A percentile compares a stretch with the other conserved stretches of the same genome.
Evolutionary conservation across 805 yeast species (phyloP).

Genomic region (Wickerhamiella qilinensis): DNA sequence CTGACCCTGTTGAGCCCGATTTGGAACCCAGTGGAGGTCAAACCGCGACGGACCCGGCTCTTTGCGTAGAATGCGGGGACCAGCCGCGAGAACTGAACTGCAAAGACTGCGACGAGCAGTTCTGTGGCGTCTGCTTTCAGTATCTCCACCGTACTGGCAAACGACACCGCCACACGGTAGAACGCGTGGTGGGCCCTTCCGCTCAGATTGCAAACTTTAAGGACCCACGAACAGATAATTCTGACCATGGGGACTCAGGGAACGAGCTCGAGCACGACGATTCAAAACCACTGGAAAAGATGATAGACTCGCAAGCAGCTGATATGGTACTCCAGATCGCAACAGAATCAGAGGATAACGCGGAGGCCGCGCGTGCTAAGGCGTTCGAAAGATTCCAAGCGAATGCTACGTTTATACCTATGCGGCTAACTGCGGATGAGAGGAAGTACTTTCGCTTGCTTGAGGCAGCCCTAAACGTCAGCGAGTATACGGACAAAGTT

Average conservation of each 20-base stretch:
- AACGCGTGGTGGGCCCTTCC: slow-evolving; percentile 2
- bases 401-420: slow-evolving; percentile 40
- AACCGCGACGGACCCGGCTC: slow-evolving; percentile 9
- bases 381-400: slow-evolving; percentile 19
- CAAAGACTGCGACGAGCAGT: slow-evolving; percentile 44
- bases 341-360: slow-evolving; percentile 6
- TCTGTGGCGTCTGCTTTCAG: slow-evolving; percentile 54
- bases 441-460: slow-evolving; percentile 48
- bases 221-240: too few species aligned
- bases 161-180: slow-evolving; percentile 16
- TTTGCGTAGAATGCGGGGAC: slow-evolving; percentile 59
- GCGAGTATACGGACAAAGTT: slow-evolving; percentile 66
- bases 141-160: slow-evolving; percentile 54
- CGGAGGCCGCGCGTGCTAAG: slow-evolving; percentile 2
- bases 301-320: background rate
- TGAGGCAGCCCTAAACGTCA: slow-evolving; percentile 64
- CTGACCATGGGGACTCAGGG: slow-evolving; percentile 8
- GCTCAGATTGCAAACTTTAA: too few species aligned
- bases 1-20: too few species aligned
- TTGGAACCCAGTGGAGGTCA: background rate
- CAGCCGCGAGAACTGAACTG: slow-evolving; percentile 55
- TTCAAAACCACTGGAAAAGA: slow-evolving; percentile 3
- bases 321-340: background rate
- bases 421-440: slow-evolving; percentile 52
- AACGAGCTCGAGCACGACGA: slow-evolving; percentile 3